Conservation (phyloP, 768 basidiomycete genomes). For the Hypholoma sublateritium region DNA sequence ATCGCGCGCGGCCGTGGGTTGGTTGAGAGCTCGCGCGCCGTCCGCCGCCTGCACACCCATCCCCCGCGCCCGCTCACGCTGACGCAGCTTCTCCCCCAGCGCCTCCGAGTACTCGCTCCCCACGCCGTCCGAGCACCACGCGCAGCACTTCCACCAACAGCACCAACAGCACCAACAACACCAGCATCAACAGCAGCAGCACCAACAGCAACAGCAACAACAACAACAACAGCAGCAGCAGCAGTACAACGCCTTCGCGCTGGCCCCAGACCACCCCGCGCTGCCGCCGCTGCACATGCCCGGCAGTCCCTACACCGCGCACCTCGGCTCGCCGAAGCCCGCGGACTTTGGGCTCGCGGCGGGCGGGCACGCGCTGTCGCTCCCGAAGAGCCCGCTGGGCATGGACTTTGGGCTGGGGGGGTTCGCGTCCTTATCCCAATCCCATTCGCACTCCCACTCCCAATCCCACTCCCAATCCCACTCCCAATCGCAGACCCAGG, state of each 20-base stretch:
- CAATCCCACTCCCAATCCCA: constrained; percentile 14
- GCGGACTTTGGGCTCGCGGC: constrained; percentile 5
- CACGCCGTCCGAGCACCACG: constrained; percentile 34
- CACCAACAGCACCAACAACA: constrained; percentile 22
- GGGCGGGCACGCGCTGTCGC: constrained; percentile 4
- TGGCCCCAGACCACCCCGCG: constrained; percentile 13
- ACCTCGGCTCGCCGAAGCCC: not conserved
- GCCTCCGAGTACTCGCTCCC: constrained; percentile 42
- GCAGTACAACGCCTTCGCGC: constrained; percentile 30
- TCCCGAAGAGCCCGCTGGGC: constrained; percentile 1
- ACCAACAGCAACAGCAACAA: constrained; percentile 27
- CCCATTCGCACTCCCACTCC: constrained; percentile 27
- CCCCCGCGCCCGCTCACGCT: not conserved
- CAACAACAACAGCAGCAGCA: constrained; percentile 23
- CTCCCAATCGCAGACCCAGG: not conserved
- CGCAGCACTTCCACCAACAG: constrained; percentile 24
- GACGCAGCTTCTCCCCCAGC: constrained; percentile 13
- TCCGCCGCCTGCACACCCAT: not conserved
- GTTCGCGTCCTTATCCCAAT: constrained; percentile 3
- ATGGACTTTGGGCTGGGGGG: constrained; percentile 3
- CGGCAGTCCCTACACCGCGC: not conserved
- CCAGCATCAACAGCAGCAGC: constrained; percentile 22
- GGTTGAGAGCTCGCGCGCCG: not conserved
- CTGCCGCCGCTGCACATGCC: constrained; percentile 6
- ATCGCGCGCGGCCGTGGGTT: too few species aligned